Conservation (phyloP, 108 stramenopile species). For the Licmophora abbreviata region DNA sequence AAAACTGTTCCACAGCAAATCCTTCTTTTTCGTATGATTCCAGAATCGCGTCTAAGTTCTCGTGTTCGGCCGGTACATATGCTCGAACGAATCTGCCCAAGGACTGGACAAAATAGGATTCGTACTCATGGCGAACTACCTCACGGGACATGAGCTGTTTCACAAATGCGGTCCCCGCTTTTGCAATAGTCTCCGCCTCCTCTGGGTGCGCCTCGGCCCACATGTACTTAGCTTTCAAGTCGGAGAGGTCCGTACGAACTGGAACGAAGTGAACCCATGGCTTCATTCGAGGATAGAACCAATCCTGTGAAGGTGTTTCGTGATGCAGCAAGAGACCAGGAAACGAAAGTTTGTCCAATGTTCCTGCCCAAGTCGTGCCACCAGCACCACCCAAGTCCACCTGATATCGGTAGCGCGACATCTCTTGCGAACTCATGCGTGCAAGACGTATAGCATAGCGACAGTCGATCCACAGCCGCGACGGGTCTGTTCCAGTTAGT, state of each 20-base stretch:
- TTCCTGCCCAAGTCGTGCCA: conserved; percentile 43
- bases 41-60: too few species aligned
- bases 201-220: conserved; percentile 12
- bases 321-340: conserved; percentile 19
- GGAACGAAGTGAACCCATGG: conserved; percentile 12
- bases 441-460: neutral
- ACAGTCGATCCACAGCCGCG: too few species aligned
- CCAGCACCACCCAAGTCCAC: conserved; percentile 48
- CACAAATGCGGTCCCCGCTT: conserved; percentile 13
- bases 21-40: too few species aligned
- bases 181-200: conserved; percentile 2
- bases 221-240: conserved; percentile 6
- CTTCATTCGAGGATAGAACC: conserved; percentile 1
- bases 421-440: neutral
- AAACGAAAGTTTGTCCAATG: conserved; percentile 25
- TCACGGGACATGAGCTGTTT: neutral
- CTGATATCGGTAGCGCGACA: conserved; percentile 31
- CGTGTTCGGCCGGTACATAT: too few species aligned
- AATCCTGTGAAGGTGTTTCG: conserved; percentile 17
- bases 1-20: too few species aligned
- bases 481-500: neutral
- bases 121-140: neutral
- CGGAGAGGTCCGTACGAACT: conserved; percentile 1
- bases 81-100: too few species aligned
- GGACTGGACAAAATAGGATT: neutral